These are phyloP conservation scores for Pyrenophora graminea DNA, from an alignment of 2,329 filamentous ascomycete genomes.

Conservation along the genomic window DNA sequence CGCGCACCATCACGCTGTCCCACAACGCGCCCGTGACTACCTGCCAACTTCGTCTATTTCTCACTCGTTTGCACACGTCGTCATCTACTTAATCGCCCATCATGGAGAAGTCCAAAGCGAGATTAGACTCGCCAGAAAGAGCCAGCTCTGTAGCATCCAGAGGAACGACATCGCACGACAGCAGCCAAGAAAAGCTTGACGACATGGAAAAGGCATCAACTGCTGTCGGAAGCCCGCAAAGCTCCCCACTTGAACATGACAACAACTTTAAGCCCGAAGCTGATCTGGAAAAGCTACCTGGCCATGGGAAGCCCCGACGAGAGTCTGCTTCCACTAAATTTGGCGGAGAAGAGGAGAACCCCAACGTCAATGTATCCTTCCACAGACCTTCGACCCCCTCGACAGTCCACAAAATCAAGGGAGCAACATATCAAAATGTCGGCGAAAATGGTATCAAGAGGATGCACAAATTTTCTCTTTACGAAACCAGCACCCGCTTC, in stretches of 20 bases:
- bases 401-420: slow-evolving; percentile 44
- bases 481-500: slow-evolving; percentile 90
- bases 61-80: background rate
- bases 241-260: slow-evolving; percentile 28
- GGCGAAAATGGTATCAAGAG: slow-evolving; percentile 50
- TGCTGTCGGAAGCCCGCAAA: slow-evolving; percentile 29
- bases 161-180: slow-evolving; percentile 34
- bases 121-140: slow-evolving; percentile 27
- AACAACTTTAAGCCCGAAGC: slow-evolving; percentile 39
- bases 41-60: slow-evolving; percentile 2
- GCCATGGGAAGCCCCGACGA: slow-evolving; percentile 30
- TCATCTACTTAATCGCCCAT: slow-evolving; percentile 5
- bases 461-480: slow-evolving; percentile 98
- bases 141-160: slow-evolving; percentile 30
- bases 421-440: slow-evolving; percentile 48
- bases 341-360: slow-evolving; percentile 50
- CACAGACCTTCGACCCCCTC: slow-evolving; percentile 47
- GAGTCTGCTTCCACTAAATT: slow-evolving; percentile 42
- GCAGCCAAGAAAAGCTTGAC: slow-evolving; percentile 29
- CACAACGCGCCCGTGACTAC: slow-evolving; percentile 5
- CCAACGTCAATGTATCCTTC: slow-evolving; percentile 45
- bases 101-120: slow-evolving; percentile 31
- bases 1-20: background rate
- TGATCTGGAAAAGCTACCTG: slow-evolving; percentile 37
- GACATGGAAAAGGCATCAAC: slow-evolving; percentile 35